Evolutionary conservation across 1,139 yeast species (phyloP).

Genomic region (Lodderomyces margitis): DNA sequence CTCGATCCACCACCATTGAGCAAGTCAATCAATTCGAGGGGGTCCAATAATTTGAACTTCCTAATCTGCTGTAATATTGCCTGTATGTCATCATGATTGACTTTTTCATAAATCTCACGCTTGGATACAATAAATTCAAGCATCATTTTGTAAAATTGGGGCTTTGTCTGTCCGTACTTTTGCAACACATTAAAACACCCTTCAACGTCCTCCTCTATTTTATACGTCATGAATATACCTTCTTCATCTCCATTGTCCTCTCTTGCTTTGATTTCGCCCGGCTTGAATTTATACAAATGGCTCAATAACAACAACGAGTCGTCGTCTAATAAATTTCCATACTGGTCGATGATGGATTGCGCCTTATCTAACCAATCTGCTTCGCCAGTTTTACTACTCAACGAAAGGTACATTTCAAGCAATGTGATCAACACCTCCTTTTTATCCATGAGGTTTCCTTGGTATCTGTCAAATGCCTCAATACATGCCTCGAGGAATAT

Average conservation of each 20-base stretch:
- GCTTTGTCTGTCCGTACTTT: slow-evolving; percentile 60
- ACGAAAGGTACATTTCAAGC: slow-evolving; percentile 73
- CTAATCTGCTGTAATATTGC: slow-evolving; percentile 54
- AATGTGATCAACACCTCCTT: slow-evolving; percentile 73
- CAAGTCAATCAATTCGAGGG: slow-evolving; percentile 72
- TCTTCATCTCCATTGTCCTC: slow-evolving; percentile 52
- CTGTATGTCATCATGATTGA: slow-evolving; percentile 46
- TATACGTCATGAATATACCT: slow-evolving; percentile 64
- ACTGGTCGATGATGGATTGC: slow-evolving; percentile 41
- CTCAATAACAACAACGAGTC: slow-evolving; percentile 64
- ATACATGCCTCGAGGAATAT: slow-evolving; percentile 92
- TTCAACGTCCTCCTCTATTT: slow-evolving; percentile 54
- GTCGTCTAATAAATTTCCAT: slow-evolving; percentile 50
- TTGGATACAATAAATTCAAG: slow-evolving; percentile 64
- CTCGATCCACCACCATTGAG: slow-evolving; percentile 27
- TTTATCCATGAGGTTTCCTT: slow-evolving; percentile 68
- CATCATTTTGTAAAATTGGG: slow-evolving; percentile 65
- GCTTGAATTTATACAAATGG: slow-evolving; percentile 57
- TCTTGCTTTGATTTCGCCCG: slow-evolving; percentile 42
- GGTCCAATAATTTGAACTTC: slow-evolving; percentile 57
- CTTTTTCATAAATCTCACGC: slow-evolving; percentile 48
- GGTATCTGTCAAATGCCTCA: slow-evolving; percentile 73
- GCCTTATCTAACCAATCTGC: slow-evolving; percentile 69
- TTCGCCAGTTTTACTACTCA: slow-evolving; percentile 43
- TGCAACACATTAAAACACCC: slow-evolving; percentile 57